Evolutionary conservation across 1,139 yeast species (phyloP), one percentile per base, ranked within the genome.

Genomic region (Saccharomyces hybrid): DNA sequence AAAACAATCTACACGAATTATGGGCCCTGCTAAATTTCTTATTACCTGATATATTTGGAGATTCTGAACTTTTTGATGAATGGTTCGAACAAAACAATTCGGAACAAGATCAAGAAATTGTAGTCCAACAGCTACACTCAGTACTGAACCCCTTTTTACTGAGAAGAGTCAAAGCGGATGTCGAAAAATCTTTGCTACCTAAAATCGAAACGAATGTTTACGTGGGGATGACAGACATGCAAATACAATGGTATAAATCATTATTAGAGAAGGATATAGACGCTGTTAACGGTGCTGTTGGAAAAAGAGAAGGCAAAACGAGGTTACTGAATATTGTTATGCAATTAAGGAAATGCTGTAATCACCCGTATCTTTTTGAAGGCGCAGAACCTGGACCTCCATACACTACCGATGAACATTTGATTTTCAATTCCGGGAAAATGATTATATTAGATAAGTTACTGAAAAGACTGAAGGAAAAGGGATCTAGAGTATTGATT

Each of bases 341-440:
- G 95, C 95, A 86, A 70, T 75, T 86, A 65, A 77, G 95, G 66
- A 86, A 86, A 67, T 86, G 93, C 68, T 86, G 93, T 71, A 86
- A 86, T 65, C 95, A 86, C 71, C 93, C 95, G 4, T 86, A 86
- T 65, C 71, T 86, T 50, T 86, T 86, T 65, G 95, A 86, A 68
- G 93, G 95, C 27, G 93, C 93, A 0, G 95, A 86, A 67, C 95
- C 93, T 0, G 95, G 95, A 6, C 95, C 95, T 27, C 93, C 95
- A 23, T 86, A 75, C 63, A 86, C 93, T 5, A 86, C 91, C 0
- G 95, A 86, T 70, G 93, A 86, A 66, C 95, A 86, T 71, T 77
- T 86, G 64, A 83, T 86, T 31, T 84, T 69, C 66, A 86, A 86
- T 67, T 78, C 90, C 1, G 86, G 84, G 56, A 86, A 86, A 65